A percentile compares a stretch with the other conserved stretches of the same genome.
phyloP scores from a whole-genome alignment of 2,329 filamentous ascomycete species.

The Trichoderma arundinaceum region DNA sequence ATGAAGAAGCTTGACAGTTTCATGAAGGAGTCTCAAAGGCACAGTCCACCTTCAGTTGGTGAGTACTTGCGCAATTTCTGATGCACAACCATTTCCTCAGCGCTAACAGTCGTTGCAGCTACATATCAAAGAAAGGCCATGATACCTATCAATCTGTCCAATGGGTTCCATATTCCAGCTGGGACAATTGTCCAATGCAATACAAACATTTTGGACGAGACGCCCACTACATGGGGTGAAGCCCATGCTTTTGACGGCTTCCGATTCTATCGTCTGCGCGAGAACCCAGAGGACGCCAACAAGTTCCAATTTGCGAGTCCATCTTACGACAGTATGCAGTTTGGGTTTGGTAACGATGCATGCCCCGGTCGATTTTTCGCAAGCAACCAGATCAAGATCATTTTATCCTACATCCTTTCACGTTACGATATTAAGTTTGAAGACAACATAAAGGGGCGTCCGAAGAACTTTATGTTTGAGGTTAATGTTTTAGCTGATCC shows the following conservation, averaged over 20 bases:
- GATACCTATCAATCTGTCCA: slow-evolving; percentile 51
- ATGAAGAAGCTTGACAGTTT: slow-evolving; percentile 56
- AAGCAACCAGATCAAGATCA: slow-evolving; percentile 57
- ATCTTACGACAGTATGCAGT: slow-evolving; percentile 52
- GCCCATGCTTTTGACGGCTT: slow-evolving; percentile 52
- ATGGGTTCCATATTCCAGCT: slow-evolving; percentile 50
- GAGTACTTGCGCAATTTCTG: not conserved
- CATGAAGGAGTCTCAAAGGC: slow-evolving; percentile 47
- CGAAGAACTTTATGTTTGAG: slow-evolving; percentile 1
- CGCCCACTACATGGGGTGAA: slow-evolving; percentile 27
- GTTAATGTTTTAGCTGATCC: not conserved
- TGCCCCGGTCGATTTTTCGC: slow-evolving; percentile 61
- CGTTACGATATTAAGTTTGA: slow-evolving; percentile 55
- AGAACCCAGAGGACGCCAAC: slow-evolving; percentile 42
- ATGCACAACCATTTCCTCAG: not conserved
- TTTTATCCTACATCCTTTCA: slow-evolving; percentile 53
- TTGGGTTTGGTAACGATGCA: slow-evolving; percentile 60
- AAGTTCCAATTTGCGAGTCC: slow-evolving; percentile 55
- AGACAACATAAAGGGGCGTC: not conserved
- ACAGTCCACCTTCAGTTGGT: not conserved
- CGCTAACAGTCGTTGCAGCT: not conserved
- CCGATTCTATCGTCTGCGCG: slow-evolving; percentile 50
- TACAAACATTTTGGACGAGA: slow-evolving; percentile 1
- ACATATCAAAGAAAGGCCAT: slow-evolving; percentile 47
- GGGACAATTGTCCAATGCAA: slow-evolving; percentile 47